Conservation (phyloP, 306 rosid genomes). For the Quercus wislizeni region DNA sequence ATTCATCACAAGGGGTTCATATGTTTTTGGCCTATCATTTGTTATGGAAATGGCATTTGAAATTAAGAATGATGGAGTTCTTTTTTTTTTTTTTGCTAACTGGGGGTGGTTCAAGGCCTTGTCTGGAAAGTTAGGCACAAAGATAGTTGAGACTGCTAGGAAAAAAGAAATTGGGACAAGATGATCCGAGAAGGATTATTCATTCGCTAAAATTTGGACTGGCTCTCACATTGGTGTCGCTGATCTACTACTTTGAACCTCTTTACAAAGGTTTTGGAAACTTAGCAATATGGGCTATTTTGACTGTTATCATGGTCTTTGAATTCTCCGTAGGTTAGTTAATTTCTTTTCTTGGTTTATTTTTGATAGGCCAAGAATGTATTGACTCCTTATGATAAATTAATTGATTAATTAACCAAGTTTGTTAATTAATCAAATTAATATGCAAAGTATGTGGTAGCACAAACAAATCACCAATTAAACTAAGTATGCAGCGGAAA, state of each 20-base stretch:
- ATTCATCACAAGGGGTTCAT: no score
- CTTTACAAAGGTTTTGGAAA: conserved; percentile 23
- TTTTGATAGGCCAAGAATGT: no score
- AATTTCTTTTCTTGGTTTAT: no score
- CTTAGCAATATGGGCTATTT: conserved; percentile 36
- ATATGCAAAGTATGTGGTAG: no score
- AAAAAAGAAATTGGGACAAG: conserved; percentile 37
- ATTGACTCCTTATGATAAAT: no score
- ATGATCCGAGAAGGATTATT: conserved; percentile 42
- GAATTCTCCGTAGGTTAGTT: conserved; percentile 43
- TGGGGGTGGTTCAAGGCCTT: not conserved
- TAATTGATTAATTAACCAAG: no score
- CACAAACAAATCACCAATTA: no score
- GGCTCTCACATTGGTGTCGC: conserved; percentile 26
- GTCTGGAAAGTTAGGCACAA: not conserved
- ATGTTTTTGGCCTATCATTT: no score
- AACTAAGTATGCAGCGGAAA: no score
- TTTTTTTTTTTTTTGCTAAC: not conserved
- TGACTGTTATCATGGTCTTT: conserved; percentile 29
- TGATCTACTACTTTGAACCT: conserved; percentile 32
- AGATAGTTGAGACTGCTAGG: not conserved
- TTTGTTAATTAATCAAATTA: no score
- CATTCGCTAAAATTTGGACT: conserved; percentile 42
- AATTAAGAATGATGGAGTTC: not conserved
- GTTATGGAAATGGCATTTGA: conserved; percentile 6